A percentile compares a stretch with the other conserved stretches of the same genome.
These are phyloP conservation scores for Cucurbita ficifolia DNA, from an alignment of 306 rosid genomes.

Conservation along the genomic window DNA sequence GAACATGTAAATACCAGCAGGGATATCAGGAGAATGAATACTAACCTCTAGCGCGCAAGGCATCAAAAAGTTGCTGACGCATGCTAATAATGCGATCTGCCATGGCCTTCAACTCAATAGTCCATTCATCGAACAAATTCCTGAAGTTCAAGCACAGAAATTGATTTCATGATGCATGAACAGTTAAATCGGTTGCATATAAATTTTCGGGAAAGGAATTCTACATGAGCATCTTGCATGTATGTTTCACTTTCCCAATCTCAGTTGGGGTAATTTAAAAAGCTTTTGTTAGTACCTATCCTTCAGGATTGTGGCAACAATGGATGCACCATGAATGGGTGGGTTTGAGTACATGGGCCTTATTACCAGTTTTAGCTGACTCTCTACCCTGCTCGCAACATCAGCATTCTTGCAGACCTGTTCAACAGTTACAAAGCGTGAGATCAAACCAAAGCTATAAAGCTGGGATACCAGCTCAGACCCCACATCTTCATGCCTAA, in stretches of 20 bases:
- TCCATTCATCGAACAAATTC: constrained; percentile 77
- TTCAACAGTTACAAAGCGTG: background rate
- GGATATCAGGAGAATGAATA: background rate
- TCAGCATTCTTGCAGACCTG: constrained; percentile 80
- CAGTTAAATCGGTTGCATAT: background rate
- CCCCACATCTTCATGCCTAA: background rate
- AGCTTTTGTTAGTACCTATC: constrained; percentile 42
- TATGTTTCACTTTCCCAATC: background rate
- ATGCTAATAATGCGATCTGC: constrained; percentile 92
- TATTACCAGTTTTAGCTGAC: constrained; percentile 92
- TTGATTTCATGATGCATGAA: background rate
- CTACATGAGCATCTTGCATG: background rate
- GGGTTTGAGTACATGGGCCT: constrained; percentile 98
- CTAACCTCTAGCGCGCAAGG: constrained; percentile 64
- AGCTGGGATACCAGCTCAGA: background rate
- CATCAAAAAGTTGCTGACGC: constrained; percentile 85
- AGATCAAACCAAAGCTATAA: constrained; percentile 5
- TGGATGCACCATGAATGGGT: constrained; percentile 97
- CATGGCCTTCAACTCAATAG: constrained; percentile 91
- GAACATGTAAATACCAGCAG: background rate
- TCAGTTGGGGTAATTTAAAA: background rate
- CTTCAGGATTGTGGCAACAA: constrained; percentile 81
- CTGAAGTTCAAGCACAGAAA: constrained; percentile 16
- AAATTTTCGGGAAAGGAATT: background rate
- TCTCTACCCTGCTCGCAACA: constrained; percentile 77